Percentiles rank a stretch among this genome's conserved stretches.
phyloP scores from a whole-genome alignment of 2,329 filamentous ascomycete species.

The Mycosphaerella arachidis region DNA sequence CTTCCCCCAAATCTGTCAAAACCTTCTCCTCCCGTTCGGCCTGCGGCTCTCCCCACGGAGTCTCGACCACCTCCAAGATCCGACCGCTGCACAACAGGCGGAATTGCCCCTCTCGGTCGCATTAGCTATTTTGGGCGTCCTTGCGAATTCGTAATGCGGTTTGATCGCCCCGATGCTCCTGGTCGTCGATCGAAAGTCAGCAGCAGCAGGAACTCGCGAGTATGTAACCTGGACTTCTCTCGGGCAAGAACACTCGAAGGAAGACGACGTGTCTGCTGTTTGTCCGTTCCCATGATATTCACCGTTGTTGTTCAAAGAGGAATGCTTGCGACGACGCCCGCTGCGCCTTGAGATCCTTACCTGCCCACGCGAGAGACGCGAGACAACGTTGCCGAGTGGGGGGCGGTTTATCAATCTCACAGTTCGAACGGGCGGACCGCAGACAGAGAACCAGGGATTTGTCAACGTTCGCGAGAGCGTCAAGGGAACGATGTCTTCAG shows the following conservation, averaged over 20 bases:
- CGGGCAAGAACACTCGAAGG: background rate
- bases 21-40: background rate
- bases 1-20: background rate
- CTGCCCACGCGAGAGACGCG: background rate
- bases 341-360: background rate
- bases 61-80: background rate
- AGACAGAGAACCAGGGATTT: background rate
- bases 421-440: slow-evolving; percentile 5
- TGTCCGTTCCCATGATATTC: background rate
- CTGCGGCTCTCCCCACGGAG: background rate
- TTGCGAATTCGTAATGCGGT: background rate
- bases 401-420: background rate
- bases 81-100: background rate
- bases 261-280: background rate
- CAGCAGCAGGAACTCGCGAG: background rate
- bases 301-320: background rate
- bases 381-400: background rate
- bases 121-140: background rate
- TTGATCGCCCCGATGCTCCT: slow-evolving; percentile 7
- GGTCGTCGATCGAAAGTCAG: slow-evolving; percentile 9
- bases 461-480: background rate
- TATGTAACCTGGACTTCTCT: no score
- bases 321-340: background rate
- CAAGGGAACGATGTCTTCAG: background rate
- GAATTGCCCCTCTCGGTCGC: background rate